phyloP scores from a whole-genome alignment of 139 green algal genomes.

The Klebsormidium nitens region DNA sequence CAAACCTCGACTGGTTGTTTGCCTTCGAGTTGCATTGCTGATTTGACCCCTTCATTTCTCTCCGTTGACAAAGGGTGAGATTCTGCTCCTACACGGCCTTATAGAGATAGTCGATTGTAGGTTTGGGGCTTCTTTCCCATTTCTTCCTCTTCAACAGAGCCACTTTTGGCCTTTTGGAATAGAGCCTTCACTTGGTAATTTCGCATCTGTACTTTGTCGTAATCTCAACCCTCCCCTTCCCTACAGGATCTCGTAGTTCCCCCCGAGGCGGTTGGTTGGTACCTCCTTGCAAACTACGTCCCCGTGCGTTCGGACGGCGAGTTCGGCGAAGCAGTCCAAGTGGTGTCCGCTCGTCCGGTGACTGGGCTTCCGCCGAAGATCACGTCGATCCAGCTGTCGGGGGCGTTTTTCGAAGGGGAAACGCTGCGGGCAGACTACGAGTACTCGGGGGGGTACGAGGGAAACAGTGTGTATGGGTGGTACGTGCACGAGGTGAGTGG shows the following conservation, averaged over 20 bases:
- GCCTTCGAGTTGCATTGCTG: too few species aligned
- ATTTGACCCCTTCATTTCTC: too few species aligned
- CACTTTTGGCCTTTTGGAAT: too few species aligned
- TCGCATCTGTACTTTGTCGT: too few species aligned
- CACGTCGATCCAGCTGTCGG: conserved; percentile 5
- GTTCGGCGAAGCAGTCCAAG: background rate
- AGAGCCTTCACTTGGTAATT: too few species aligned
- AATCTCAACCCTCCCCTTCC: too few species aligned
- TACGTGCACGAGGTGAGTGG: conserved; percentile 15
- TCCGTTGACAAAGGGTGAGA: too few species aligned
- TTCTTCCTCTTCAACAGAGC: too few species aligned
- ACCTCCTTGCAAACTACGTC: conserved; percentile 20
- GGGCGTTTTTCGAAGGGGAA: conserved; percentile 10
- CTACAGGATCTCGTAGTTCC: conserved; percentile 19
- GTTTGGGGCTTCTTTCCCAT: too few species aligned
- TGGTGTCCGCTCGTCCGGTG: background rate
- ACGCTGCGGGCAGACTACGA: conserved; percentile 8
- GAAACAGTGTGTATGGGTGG: conserved; percentile 16
- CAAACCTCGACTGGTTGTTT: too few species aligned
- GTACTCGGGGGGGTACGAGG: conserved; percentile 18
- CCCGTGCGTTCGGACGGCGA: conserved; percentile 23
- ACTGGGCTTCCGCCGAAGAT: conserved; percentile 12
- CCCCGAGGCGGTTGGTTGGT: conserved; percentile 10
- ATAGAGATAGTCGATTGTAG: too few species aligned
- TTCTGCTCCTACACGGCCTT: too few species aligned